phyloP scores from a whole-genome alignment of 179 eudicot genomes.

The Dionaea muscipula region DNA sequence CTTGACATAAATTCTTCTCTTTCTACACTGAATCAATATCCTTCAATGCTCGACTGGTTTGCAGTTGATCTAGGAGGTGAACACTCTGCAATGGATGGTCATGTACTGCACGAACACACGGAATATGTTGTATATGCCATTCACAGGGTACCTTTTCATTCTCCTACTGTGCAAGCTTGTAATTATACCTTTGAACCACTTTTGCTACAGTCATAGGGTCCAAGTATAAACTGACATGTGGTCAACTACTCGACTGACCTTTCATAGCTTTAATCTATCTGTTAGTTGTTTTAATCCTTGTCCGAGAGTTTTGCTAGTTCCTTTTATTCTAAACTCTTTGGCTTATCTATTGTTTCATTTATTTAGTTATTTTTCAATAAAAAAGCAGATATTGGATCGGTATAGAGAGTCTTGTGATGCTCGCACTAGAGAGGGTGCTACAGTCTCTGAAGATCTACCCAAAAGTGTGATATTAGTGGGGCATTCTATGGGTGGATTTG shows the following conservation, averaged over 20 bases:
- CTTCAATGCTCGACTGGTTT: slow-evolving; percentile 77
- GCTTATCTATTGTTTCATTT: slow-evolving; percentile 4
- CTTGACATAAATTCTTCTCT: slow-evolving; percentile 27
- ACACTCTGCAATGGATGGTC: slow-evolving; percentile 99
- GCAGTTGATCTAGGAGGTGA: slow-evolving; percentile 98
- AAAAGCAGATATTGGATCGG: slow-evolving; percentile 67
- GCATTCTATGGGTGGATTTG: slow-evolving; percentile 99
- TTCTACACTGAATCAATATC: slow-evolving; percentile 55
- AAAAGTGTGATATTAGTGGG: slow-evolving; percentile 84
- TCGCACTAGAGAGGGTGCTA: slow-evolving; percentile 59
- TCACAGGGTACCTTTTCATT: slow-evolving; percentile 64
- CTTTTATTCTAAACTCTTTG: slow-evolving; percentile 3
- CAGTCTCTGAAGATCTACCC: slow-evolving; percentile 44
- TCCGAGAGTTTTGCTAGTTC: not conserved
- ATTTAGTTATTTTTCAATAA: slow-evolving; percentile 2
- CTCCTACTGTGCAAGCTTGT: slow-evolving; percentile 8
- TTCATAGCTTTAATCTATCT: not conserved
- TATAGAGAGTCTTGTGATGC: slow-evolving; percentile 73
- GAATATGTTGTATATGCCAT: slow-evolving; percentile 94
- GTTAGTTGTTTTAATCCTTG: not conserved
- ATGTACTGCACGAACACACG: slow-evolving; percentile 79
- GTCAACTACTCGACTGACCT: not conserved
- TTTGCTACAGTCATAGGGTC: not conserved
- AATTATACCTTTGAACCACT: not conserved
- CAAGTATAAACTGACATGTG: not conserved